Conservation (phyloP, 352 stramenopile species). For the Stramenopiles sp. region DNA sequence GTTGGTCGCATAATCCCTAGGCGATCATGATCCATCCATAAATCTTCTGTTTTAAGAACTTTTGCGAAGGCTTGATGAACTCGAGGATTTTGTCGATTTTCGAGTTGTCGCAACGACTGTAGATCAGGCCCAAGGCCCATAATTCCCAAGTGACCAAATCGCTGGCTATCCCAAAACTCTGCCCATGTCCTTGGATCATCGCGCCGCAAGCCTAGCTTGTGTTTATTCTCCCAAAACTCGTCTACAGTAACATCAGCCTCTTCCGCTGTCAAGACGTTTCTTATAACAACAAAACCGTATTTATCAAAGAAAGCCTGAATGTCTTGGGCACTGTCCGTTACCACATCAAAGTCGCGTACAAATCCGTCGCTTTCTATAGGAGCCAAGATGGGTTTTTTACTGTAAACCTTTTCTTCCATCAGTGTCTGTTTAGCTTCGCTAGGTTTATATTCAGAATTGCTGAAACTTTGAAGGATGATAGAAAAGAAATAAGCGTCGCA, state of each 20-base stretch:
- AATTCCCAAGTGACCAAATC: background rate
- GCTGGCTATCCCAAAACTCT: background rate
- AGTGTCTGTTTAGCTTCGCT: background rate
- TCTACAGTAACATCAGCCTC: background rate
- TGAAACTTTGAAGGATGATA: too few relatives aligned
- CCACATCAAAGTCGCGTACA: background rate
- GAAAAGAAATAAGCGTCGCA: too few relatives aligned
- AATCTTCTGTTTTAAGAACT: background rate
- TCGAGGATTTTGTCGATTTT: slow-evolving; percentile 1
- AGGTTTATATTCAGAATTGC: too few relatives aligned
- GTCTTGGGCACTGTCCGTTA: background rate
- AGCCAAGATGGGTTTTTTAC: background rate
- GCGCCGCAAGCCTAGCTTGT: background rate
- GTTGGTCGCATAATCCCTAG: background rate
- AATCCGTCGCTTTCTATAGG: background rate
- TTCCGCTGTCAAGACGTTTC: background rate
- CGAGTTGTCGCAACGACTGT: background rate
- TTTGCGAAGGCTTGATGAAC: background rate
- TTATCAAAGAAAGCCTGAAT: background rate
- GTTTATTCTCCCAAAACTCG: background rate
- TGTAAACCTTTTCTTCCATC: background rate
- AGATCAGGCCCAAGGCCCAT: background rate
- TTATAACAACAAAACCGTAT: background rate
- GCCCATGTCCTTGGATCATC: background rate
- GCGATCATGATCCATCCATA: background rate